Conservation (phyloP, 73 alveolate genomes). For the Breviolum minutum region DNA sequence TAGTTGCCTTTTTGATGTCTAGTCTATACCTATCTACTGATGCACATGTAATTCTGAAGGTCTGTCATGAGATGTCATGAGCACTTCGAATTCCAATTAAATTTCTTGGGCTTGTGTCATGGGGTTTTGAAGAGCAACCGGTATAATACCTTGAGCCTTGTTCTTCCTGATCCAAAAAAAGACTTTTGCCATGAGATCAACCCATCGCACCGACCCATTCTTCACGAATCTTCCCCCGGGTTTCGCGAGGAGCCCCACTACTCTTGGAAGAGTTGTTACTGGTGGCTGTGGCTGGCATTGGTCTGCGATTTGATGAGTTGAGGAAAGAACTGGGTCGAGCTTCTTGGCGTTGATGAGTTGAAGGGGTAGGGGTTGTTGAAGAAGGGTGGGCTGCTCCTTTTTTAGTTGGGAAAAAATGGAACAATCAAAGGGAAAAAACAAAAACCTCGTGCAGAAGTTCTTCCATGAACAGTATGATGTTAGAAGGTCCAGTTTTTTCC, state of each 20-base stretch:
- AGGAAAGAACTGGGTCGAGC: background rate
- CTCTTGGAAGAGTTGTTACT: background rate
- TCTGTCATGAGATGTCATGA: too few species aligned
- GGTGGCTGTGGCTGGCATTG: constrained; percentile 1
- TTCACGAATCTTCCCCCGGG: too few species aligned
- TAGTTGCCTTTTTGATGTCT: too few species aligned
- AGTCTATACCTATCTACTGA: too few species aligned
- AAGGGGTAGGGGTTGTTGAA: background rate
- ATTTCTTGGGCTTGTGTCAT: too few species aligned
- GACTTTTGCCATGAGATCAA: too few species aligned
- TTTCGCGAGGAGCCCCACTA: background rate
- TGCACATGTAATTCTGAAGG: too few species aligned
- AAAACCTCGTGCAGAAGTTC: background rate
- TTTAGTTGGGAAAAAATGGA: background rate
- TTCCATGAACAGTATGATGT: background rate
- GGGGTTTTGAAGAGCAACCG: too few species aligned
- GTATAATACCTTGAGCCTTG: too few species aligned
- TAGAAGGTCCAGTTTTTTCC: background rate
- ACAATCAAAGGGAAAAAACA: background rate
- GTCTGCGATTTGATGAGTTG: background rate
- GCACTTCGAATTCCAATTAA: too few species aligned
- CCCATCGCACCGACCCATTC: background rate
- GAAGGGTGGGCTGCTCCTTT: background rate
- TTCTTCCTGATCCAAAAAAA: too few species aligned
- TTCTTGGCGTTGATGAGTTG: background rate